These are phyloP conservation scores for Didymella pomorum DNA, from an alignment of 2,329 filamentous ascomycete genomes.

Conservation along the genomic window DNA sequence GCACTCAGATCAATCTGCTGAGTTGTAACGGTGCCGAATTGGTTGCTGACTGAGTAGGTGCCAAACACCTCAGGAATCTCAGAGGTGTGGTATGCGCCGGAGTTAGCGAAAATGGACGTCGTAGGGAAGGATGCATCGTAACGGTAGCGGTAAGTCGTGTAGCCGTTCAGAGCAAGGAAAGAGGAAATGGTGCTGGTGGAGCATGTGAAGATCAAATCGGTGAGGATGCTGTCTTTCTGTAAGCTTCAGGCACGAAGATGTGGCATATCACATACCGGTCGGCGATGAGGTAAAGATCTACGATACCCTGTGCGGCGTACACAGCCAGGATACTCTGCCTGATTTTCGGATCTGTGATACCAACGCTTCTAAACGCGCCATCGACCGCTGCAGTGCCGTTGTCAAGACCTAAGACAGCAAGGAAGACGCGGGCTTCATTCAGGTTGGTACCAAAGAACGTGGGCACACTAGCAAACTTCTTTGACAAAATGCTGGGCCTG, in stretches of 20 bases:
- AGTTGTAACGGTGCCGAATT: constrained; percentile 22
- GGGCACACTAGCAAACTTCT: constrained; percentile 21
- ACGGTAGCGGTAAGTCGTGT: constrained; percentile 30
- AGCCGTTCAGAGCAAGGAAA: constrained; percentile 19
- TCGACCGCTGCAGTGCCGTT: constrained; percentile 15
- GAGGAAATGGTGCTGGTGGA: constrained; percentile 13
- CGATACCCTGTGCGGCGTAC: constrained; percentile 13
- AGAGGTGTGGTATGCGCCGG: constrained; percentile 29
- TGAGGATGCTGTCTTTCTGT: constrained; percentile 7
- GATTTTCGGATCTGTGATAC: constrained; percentile 13
- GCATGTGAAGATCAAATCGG: constrained; percentile 23
- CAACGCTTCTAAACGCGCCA: constrained; percentile 4
- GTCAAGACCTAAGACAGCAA: constrained; percentile 13
- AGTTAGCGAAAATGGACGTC: constrained; percentile 18
- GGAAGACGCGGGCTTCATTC: constrained; percentile 23
- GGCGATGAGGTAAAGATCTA: constrained; percentile 8
- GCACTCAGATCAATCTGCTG: constrained; percentile 30
- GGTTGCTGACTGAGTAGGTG: constrained; percentile 26
- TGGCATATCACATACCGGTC: constrained; percentile 1
- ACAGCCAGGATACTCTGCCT: constrained; percentile 9
- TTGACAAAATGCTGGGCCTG: constrained; percentile 14
- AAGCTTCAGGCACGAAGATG: background rate
- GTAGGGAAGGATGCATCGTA: constrained; percentile 26
- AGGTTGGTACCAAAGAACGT: constrained; percentile 22
- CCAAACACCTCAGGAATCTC: constrained; percentile 36